Evolutionary conservation across 805 yeast genomes (phyloP).

Genomic region (Wickerhamomyces bisporus): DNA sequence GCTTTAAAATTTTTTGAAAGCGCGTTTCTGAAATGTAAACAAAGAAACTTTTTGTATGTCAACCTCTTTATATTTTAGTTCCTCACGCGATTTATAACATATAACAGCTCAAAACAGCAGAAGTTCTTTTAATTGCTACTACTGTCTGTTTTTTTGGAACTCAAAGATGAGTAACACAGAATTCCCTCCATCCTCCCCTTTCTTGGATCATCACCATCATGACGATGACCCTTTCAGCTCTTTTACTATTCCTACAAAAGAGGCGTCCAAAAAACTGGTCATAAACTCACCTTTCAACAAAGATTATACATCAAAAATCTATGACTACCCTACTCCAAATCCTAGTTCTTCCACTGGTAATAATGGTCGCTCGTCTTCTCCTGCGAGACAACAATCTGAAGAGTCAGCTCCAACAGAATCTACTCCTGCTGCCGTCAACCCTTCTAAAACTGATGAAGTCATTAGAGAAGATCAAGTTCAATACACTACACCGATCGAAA

Average conservation of each 20-base stretch:
- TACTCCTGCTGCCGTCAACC: slow-evolving; percentile 1
- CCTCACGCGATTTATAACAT: no score
- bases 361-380: slow-evolving; percentile 30
- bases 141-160: no score
- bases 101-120: no score
- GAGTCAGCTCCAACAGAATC: background rate
- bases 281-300: slow-evolving; percentile 19
- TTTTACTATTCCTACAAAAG: background rate
- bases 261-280: slow-evolving; percentile 13
- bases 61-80: no score
- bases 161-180: slow-evolving; percentile 9
- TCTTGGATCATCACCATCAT: slow-evolving; percentile 19
- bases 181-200: slow-evolving; percentile 37
- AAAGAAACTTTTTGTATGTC: slow-evolving; percentile 1
- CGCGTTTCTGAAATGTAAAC: slow-evolving; percentile 9
- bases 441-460: background rate
- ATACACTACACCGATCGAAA: slow-evolving; percentile 3
- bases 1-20: background rate
- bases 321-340: slow-evolving; percentile 63
- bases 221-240: slow-evolving; percentile 12
- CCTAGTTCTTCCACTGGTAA: slow-evolving; percentile 55
- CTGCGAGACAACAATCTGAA: slow-evolving; percentile 14
- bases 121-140: no score
- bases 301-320: slow-evolving; percentile 13
- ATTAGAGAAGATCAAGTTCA: background rate